Evolutionary conservation across 1,284 basidiomycete species (phyloP).

Genomic region (Acaromyces ingoldii): DNA sequence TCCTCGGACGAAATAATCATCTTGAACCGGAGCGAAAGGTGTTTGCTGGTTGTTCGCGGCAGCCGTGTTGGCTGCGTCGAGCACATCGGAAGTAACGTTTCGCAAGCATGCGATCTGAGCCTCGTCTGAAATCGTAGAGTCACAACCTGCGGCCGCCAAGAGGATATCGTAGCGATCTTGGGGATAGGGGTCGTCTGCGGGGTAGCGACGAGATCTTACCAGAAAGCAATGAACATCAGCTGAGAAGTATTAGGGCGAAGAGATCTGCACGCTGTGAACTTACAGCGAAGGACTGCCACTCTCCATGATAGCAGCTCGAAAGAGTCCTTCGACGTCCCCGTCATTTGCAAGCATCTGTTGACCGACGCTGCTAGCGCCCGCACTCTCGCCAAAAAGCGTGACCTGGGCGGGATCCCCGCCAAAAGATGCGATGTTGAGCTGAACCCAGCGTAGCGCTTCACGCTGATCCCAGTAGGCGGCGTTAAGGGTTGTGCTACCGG

Average conservation of each 20-base stretch:
- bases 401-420: slow-evolving; percentile 22
- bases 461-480: slow-evolving; percentile 32
- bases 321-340: slow-evolving; percentile 20
- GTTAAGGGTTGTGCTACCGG: slow-evolving; percentile 18
- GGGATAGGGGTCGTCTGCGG: slow-evolving; percentile 15
- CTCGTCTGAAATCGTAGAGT: background rate
- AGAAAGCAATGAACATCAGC: slow-evolving; percentile 5
- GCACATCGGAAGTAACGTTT: slow-evolving; percentile 8
- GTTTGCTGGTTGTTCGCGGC: background rate
- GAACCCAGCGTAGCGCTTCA: slow-evolving; percentile 21
- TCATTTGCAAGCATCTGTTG: slow-evolving; percentile 23
- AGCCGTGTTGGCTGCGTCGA: slow-evolving; percentile 2
- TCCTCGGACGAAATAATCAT: slow-evolving; percentile 23
- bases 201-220: slow-evolving; percentile 6
- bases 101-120: slow-evolving; percentile 14
- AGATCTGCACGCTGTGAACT: slow-evolving; percentile 2
- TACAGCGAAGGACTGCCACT: slow-evolving; percentile 18
- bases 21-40: slow-evolving; percentile 16
- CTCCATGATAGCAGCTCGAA: slow-evolving; percentile 30
- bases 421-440: slow-evolving; percentile 24
- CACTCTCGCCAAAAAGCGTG: slow-evolving; percentile 23
- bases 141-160: slow-evolving; percentile 16
- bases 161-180: slow-evolving; percentile 15
- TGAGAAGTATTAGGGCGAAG: background rate
- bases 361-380: slow-evolving; percentile 20